Base-by-base conservation (phyloP, 2,329 filamentous ascomycete species). In the Fusarium sororula region DNA sequence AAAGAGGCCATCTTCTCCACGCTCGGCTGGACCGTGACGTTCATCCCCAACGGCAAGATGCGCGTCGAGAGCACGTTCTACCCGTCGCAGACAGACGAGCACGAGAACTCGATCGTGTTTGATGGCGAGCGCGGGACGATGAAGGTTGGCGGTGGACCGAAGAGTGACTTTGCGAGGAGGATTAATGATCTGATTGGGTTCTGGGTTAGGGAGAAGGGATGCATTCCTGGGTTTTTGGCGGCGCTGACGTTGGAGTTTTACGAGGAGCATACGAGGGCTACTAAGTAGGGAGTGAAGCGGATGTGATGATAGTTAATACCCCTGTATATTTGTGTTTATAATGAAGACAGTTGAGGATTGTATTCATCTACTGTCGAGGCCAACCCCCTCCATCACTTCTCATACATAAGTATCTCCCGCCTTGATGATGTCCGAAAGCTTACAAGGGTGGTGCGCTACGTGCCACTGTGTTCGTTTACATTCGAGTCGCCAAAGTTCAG, bases 31-130 rank as follows among this genome's bases (percentile, higher is more conserved):
- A 96, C 96, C 60, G 90, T 98, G 18, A 95, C 96, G 38, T 98
- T 99, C 81, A 92, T 98, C 81, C 95, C 95, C n/a, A 98, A 98
- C 81, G 96, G 96, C 47, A 96, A 97, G 79, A 97, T 98, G 83
- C 92, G 94, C 38, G 94, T 98, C 28, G 97, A 96, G 62, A 93
- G 89, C 68, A 93, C 96, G 74, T 97, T 96, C 80, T 93, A 93
- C 80, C 92, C 95, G 0, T 91, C 90, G 5, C 82, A 70, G 84
- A 90, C 81, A 80, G 90, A 93, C 63, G 91, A 93, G 79, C 90
- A 94, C 80, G 91, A 92, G 81, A 92, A 92, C 75, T 90, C 88
- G 65, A 92, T 93, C 68, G 90, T 98, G 0, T 98, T 98, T 81
- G 95, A 98, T 82, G 95, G 95, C 58, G 95, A 98, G 84, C 91